These are phyloP conservation scores for Colletotrichum horii DNA, from an alignment of 2,329 filamentous ascomycete genomes.

Conservation along the genomic window DNA sequence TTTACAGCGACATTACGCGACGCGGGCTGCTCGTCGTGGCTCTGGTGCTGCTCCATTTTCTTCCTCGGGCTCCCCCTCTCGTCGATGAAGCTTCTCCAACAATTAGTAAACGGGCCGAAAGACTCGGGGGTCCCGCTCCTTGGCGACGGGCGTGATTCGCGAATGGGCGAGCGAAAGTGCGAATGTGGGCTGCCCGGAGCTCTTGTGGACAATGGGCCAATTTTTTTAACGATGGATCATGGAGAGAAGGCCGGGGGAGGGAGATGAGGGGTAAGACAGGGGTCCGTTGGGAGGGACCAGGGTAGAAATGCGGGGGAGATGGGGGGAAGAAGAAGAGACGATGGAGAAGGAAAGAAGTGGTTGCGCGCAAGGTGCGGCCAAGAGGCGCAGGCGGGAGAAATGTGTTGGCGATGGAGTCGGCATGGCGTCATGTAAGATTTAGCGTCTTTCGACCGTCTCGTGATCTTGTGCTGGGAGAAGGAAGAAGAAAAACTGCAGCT, in stretches of 20 bases:
- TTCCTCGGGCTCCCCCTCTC: not conserved
- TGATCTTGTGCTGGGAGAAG: not conserved
- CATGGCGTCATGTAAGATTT: not conserved
- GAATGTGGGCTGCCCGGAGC: not conserved
- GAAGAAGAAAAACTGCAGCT: not conserved
- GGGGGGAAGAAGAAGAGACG: not conserved
- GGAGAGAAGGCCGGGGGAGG: not conserved
- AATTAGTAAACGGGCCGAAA: slow-evolving; percentile 15
- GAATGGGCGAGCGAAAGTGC: not conserved
- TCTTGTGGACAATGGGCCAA: not conserved
- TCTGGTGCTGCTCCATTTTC: not conserved
- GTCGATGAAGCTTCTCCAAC: not conserved
- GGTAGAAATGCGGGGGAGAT: slow-evolving; percentile 11
- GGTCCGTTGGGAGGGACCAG: not conserved
- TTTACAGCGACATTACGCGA: not conserved
- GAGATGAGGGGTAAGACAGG: slow-evolving; percentile 5
- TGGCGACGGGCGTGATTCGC: slow-evolving; percentile 3
- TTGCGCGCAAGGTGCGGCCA: not conserved
- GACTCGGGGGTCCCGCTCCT: not conserved
- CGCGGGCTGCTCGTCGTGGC: not conserved
- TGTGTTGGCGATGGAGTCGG: not conserved
- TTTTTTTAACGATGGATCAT: not conserved
- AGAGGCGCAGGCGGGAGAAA: not conserved
- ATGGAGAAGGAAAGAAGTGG: not conserved
- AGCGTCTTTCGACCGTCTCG: not conserved